A percentile compares a stretch with the other conserved stretches of the same genome.
These are phyloP conservation scores for Hypsizygus marmoreus DNA, from an alignment of 768 basidiomycete genomes.

Conservation along the genomic window DNA sequence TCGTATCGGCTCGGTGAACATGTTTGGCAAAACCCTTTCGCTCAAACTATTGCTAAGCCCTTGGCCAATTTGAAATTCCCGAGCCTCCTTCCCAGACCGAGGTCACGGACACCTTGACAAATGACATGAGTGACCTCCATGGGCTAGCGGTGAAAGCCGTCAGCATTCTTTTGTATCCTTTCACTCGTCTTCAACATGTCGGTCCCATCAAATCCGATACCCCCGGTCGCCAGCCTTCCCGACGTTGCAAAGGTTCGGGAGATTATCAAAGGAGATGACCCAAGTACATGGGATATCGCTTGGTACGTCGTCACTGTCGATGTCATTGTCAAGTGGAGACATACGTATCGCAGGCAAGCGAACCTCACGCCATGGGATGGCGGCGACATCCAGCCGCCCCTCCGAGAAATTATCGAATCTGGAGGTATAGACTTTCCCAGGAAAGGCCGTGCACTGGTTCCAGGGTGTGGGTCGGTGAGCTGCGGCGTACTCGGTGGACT, in stretches of 20 bases:
- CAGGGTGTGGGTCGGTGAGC: conserved; percentile 52
- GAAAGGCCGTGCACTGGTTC: conserved; percentile 36
- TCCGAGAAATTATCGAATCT: conserved; percentile 52
- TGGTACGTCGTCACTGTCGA: conserved; percentile 19
- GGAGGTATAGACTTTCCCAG: conserved; percentile 44
- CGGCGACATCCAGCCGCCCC: conserved; percentile 54
- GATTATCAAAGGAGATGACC: conserved; percentile 25
- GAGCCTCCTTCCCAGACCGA: no score
- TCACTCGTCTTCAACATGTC: not conserved
- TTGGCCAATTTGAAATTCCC: no score
- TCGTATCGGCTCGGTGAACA: no score
- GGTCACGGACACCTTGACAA: no score
- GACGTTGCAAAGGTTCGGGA: conserved; percentile 9
- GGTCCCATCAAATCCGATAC: no score
- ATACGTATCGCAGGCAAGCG: conserved; percentile 36
- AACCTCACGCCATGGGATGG: conserved; percentile 66
- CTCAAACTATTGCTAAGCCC: no score
- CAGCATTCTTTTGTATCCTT: not conserved
- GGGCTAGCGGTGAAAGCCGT: no score
- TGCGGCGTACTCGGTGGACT: not conserved
- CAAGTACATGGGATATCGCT: conserved; percentile 27
- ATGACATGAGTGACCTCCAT: no score
- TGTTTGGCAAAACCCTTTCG: no score
- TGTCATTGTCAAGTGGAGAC: not conserved
- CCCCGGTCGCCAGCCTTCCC: not conserved